A percentile compares a stretch with the other conserved stretches of the same genome.
Conservation (phyloP, 805 yeast genomes). For the Yamadazyma phyllophila region DNA sequence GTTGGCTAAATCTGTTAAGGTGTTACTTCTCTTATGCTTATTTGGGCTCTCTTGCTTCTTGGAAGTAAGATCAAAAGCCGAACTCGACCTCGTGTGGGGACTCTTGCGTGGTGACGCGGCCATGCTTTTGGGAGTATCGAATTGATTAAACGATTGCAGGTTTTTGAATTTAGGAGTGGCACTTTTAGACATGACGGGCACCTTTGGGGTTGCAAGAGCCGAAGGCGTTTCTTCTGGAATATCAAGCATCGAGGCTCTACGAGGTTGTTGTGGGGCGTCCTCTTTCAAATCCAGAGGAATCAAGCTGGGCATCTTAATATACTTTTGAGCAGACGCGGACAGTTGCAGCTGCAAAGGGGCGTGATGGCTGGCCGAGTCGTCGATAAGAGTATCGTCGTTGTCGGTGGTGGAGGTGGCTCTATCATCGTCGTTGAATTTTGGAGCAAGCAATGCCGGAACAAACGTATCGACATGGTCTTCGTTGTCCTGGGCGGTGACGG, state of each 20-base stretch:
- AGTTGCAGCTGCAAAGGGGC: neutral
- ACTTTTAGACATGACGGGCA: neutral
- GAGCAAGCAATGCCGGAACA: neutral
- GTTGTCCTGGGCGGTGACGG: slow-evolving; percentile 12
- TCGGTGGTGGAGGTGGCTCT: slow-evolving; percentile 10
- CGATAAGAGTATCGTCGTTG: slow-evolving; percentile 27
- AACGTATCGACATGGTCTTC: neutral
- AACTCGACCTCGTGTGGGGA: slow-evolving; percentile 22
- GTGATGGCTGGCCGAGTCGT: slow-evolving; percentile 11
- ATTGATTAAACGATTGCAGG: neutral
- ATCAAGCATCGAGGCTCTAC: slow-evolving; percentile 6
- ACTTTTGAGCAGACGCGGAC: slow-evolving; percentile 5
- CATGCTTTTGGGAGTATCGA: slow-evolving; percentile 6
- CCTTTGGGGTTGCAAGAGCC: slow-evolving; percentile 1
- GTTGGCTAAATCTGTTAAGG: slow-evolving; percentile 20
- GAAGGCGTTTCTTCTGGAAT: slow-evolving; percentile 5
- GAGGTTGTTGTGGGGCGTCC: neutral
- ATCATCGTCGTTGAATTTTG: slow-evolving; percentile 1
- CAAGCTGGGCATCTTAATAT: slow-evolving; percentile 15
- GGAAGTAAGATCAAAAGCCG: slow-evolving; percentile 17
- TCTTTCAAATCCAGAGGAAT: slow-evolving; percentile 12
- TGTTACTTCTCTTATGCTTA: slow-evolving; percentile 20
- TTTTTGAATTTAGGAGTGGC: slow-evolving; percentile 6
- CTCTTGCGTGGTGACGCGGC: slow-evolving; percentile 18
- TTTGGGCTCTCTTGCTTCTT: slow-evolving; percentile 13